Evolutionary conservation across 2,329 filamentous ascomycete genomes (phyloP).

Genomic region (Penicillium sclerotiorum): DNA sequence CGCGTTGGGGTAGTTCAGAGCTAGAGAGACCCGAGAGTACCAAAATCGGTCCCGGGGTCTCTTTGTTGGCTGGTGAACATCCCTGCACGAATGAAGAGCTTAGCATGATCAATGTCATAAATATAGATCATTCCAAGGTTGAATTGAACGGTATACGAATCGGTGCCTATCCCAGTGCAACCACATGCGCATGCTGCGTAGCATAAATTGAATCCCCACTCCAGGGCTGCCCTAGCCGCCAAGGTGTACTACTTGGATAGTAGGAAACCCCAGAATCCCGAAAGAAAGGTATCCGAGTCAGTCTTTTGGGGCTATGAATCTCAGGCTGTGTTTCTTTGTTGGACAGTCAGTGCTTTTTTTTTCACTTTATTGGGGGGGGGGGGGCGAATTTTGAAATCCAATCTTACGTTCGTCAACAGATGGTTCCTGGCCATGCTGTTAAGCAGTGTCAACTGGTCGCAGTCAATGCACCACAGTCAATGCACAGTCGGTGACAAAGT

Average conservation of each 20-base stretch:
- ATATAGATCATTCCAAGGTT: slow-evolving; percentile 1
- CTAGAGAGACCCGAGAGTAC: slow-evolving; percentile 2
- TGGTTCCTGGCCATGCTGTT: too few relatives aligned
- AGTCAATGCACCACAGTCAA: too few relatives aligned
- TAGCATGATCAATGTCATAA: slow-evolving; percentile 1
- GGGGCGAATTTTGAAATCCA: too few relatives aligned
- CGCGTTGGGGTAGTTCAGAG: not conserved
- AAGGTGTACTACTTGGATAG: slow-evolving; percentile 6
- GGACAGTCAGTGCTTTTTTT: too few relatives aligned
- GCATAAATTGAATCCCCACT: not conserved
- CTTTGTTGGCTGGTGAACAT: slow-evolving; percentile 18
- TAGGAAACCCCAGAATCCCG: not conserved
- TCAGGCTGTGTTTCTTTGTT: too few relatives aligned
- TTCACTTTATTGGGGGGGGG: too few relatives aligned
- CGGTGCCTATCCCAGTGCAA: slow-evolving; percentile 2
- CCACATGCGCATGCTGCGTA: slow-evolving; percentile 6
- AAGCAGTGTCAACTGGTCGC: too few relatives aligned
- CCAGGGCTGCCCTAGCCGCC: slow-evolving; percentile 13
- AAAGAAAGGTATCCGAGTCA: not conserved
- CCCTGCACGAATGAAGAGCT: slow-evolving; percentile 7
- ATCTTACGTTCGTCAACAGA: too few relatives aligned
- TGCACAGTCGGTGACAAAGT: too few relatives aligned
- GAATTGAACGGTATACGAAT: not conserved
- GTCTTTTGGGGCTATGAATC: too few relatives aligned
- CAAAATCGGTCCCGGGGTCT: slow-evolving; percentile 8